These are phyloP conservation scores for Mycena vulgaris DNA, from an alignment of 768 basidiomycete species.

Conservation along the genomic window DNA sequence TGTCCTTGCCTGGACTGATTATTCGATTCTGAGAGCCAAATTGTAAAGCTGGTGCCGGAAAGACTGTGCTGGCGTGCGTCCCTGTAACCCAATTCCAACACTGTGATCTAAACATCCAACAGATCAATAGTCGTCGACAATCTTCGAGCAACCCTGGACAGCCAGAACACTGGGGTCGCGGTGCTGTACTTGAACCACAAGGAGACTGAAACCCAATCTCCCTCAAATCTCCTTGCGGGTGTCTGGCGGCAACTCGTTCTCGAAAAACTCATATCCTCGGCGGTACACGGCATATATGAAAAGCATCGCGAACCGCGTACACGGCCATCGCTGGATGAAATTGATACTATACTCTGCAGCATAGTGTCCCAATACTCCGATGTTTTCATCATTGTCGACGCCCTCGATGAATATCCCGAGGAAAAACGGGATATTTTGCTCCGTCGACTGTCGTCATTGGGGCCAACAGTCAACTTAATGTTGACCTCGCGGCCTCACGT, in stretches of 20 bases:
- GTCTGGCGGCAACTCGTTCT: slow-evolving; percentile 14
- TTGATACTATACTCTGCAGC: neutral
- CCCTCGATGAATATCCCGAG: slow-evolving; percentile 25
- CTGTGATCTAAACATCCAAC: neutral
- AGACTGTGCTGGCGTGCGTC: slow-evolving; percentile 17
- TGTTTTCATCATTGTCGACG: slow-evolving; percentile 14
- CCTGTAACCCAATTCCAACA: too few relatives aligned
- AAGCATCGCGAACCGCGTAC: slow-evolving; percentile 6
- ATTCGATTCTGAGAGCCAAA: neutral
- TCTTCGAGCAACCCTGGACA: slow-evolving; percentile 1
- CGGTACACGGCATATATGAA: neutral
- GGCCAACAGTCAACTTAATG: slow-evolving; percentile 1
- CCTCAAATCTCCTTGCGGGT: neutral
- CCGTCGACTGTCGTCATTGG: neutral
- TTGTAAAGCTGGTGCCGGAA: slow-evolving; percentile 20
- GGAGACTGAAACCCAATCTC: slow-evolving; percentile 6
- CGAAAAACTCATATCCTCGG: neutral
- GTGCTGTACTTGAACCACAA: slow-evolving; percentile 13
- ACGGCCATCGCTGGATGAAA: neutral
- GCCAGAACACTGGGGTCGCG: slow-evolving; percentile 6
- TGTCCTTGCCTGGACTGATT: neutral
- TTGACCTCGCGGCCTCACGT: slow-evolving; percentile 25
- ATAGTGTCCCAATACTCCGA: neutral
- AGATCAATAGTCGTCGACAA: slow-evolving; percentile 19
- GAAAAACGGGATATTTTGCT: slow-evolving; percentile 1